Evolutionary conservation across 805 yeast species (phyloP).

Genomic region (Candida saitoana): DNA sequence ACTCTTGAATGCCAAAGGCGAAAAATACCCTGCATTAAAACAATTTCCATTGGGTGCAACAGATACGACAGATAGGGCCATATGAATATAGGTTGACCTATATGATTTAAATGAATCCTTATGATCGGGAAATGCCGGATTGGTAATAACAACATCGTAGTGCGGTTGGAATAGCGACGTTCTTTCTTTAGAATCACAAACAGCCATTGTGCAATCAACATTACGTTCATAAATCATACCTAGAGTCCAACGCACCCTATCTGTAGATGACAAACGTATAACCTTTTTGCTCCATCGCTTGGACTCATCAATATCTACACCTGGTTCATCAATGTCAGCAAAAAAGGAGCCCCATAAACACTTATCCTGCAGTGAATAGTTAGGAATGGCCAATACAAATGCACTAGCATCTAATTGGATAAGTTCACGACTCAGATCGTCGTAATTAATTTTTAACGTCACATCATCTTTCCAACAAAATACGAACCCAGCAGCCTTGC

Average conservation of each 20-base stretch:
- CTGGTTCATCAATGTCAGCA: constrained; percentile 17
- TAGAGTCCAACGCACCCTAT: constrained; percentile 70
- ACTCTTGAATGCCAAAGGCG: constrained; percentile 39
- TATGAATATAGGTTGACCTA: constrained; percentile 76
- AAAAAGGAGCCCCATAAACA: constrained; percentile 37
- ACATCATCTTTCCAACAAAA: constrained; percentile 62
- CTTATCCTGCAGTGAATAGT: constrained; percentile 34
- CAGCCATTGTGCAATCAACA: constrained; percentile 24
- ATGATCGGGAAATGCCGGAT: constrained; percentile 55
- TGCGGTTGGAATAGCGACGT: constrained; percentile 53
- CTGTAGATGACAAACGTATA: constrained; percentile 54
- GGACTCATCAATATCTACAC: constrained; percentile 23
- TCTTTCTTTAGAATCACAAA: constrained; percentile 40
- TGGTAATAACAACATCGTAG: constrained; percentile 55
- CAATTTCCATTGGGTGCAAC: constrained; percentile 26
- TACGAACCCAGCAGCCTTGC: constrained; percentile 58
- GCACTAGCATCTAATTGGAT: constrained; percentile 51
- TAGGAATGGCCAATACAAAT: constrained; percentile 57
- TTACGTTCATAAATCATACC: constrained; percentile 75
- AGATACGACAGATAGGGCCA: constrained; percentile 37
- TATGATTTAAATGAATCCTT: constrained; percentile 76
- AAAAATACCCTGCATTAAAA: constrained; percentile 33
- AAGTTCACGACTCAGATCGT: constrained; percentile 46
- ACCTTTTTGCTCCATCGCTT: constrained; percentile 36
- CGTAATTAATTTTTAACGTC: constrained; percentile 46